A percentile compares a stretch with the other conserved stretches of the same genome.
These are phyloP conservation scores for Artemisia annua DNA, from an alignment of 129 eudicot species.

Conservation along the genomic window DNA sequence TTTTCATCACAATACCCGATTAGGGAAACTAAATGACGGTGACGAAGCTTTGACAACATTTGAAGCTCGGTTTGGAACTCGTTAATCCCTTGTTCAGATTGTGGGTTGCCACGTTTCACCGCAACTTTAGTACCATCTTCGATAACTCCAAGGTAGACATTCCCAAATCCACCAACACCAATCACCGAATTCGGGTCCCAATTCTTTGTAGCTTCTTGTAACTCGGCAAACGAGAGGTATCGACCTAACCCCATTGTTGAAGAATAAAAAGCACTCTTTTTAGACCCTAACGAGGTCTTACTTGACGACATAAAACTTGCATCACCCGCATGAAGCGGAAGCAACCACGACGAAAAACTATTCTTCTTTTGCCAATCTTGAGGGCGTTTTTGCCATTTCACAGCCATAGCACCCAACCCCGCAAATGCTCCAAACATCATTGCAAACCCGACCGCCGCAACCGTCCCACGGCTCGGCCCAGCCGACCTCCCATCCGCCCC, in stretches of 20 bases:
- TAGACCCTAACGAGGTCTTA: slow-evolving; percentile 63
- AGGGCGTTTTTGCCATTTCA: slow-evolving; percentile 95
- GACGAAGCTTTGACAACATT: slow-evolving; percentile 91
- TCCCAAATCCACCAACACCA: slow-evolving; percentile 96
- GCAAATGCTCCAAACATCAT: slow-evolving; percentile 98
- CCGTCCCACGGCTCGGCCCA: slow-evolving; percentile 48
- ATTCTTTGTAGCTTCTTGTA: slow-evolving; percentile 68
- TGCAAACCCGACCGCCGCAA: slow-evolving; percentile 86
- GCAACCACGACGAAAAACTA: slow-evolving; percentile 89
- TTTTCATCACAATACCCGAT: slow-evolving; percentile 96
- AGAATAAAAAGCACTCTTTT: slow-evolving; percentile 62
- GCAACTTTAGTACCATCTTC: slow-evolving; percentile 82
- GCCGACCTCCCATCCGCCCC: slow-evolving; percentile 51
- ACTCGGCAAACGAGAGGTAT: slow-evolving; percentile 59
- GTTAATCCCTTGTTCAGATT: slow-evolving; percentile 87
- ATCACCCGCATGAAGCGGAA: slow-evolving; percentile 83
- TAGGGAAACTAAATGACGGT: slow-evolving; percentile 84
- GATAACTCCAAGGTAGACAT: slow-evolving; percentile 67
- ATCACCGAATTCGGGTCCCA: slow-evolving; percentile 66
- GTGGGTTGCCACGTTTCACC: slow-evolving; percentile 85
- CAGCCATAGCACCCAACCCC: slow-evolving; percentile 90
- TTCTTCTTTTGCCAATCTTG: slow-evolving; percentile 86
- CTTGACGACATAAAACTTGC: slow-evolving; percentile 50
- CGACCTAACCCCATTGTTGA: slow-evolving; percentile 80
- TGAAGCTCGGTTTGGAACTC: slow-evolving; percentile 94